These are phyloP conservation scores for Trichoderma oligosporum DNA, from an alignment of 2,329 filamentous ascomycete genomes.

Conservation along the genomic window DNA sequence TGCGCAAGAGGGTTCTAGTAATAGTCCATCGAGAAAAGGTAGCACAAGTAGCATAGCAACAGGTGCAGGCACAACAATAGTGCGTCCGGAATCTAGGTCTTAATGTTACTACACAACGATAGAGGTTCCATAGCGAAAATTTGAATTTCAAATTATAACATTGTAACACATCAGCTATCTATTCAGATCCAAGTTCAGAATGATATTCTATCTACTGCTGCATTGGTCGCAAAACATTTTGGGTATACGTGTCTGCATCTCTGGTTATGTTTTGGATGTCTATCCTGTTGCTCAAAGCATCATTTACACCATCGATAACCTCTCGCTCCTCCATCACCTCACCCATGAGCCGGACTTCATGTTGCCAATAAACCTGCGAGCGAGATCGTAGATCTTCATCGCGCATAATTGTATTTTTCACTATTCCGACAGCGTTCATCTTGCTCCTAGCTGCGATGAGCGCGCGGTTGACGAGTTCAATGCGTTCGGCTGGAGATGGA, in stretches of 20 bases:
- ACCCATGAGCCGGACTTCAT: slow-evolving; percentile 68
- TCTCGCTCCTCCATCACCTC: slow-evolving; percentile 76
- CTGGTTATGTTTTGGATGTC: slow-evolving; percentile 57
- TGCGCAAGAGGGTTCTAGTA: slow-evolving; percentile 49
- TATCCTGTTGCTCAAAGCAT: slow-evolving; percentile 61
- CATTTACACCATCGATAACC: slow-evolving; percentile 67
- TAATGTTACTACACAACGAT: slow-evolving; percentile 22
- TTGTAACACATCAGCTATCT: background rate
- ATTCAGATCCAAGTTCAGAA: background rate
- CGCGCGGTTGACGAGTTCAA: slow-evolving; percentile 55
- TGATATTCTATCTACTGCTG: slow-evolving; percentile 24
- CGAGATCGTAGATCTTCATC: slow-evolving; percentile 66
- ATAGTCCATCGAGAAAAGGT: slow-evolving; percentile 46
- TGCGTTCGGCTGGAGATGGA: slow-evolving; percentile 58
- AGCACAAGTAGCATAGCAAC: slow-evolving; percentile 49
- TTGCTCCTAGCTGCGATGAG: slow-evolving; percentile 61
- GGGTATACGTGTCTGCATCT: slow-evolving; percentile 61
- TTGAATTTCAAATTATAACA: background rate
- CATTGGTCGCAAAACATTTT: slow-evolving; percentile 39
- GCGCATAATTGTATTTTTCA: slow-evolving; percentile 74
- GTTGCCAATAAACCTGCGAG: slow-evolving; percentile 72
- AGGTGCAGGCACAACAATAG: slow-evolving; percentile 34
- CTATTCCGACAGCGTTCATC: slow-evolving; percentile 67
- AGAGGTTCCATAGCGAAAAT: slow-evolving; percentile 6
- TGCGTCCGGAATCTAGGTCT: slow-evolving; percentile 39